Percentiles rank a stretch among this genome's conserved stretches.
phyloP scores from a whole-genome alignment of 1,139 yeast species.

The Arxiozyma slooffiae region DNA sequence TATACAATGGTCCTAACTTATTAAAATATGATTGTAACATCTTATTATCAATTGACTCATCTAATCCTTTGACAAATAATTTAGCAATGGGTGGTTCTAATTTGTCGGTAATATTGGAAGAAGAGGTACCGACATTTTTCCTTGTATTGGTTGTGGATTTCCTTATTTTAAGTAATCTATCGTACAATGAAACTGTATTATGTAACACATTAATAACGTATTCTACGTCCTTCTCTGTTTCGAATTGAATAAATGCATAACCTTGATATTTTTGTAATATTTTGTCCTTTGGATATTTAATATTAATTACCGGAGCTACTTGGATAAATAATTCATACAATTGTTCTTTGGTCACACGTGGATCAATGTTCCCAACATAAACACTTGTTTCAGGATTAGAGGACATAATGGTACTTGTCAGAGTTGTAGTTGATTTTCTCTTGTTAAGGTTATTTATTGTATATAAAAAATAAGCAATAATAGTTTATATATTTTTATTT shows the following conservation, averaged over 20 bases:
- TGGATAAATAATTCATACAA: constrained; percentile 79
- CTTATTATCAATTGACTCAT: constrained; percentile 56
- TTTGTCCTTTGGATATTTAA: constrained; percentile 74
- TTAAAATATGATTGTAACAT: constrained; percentile 52
- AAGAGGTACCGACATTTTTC: constrained; percentile 11
- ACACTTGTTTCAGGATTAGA: constrained; percentile 44
- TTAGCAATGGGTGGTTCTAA: constrained; percentile 61
- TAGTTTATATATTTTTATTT: neutral
- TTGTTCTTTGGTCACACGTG: constrained; percentile 54
- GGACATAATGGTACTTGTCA: neutral
- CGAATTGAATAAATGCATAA: constrained; percentile 76
- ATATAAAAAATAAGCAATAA: neutral
- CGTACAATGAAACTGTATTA: constrained; percentile 44
- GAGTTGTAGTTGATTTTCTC: too few relatives aligned
- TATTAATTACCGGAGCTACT: constrained; percentile 64
- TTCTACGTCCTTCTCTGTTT: constrained; percentile 51
- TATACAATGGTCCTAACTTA: constrained; percentile 55
- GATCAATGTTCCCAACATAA: constrained; percentile 78
- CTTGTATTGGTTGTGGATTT: constrained; percentile 35
- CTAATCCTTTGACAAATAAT: constrained; percentile 63
- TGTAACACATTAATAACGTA: constrained; percentile 56
- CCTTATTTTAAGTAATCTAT: constrained; percentile 53
- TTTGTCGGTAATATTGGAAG: constrained; percentile 5
- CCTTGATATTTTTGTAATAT: constrained; percentile 69
- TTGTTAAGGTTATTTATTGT: neutral